Conservation (phyloP, 495 filamentous ascomycete species). For the Bacidia gigantensis region DNA sequence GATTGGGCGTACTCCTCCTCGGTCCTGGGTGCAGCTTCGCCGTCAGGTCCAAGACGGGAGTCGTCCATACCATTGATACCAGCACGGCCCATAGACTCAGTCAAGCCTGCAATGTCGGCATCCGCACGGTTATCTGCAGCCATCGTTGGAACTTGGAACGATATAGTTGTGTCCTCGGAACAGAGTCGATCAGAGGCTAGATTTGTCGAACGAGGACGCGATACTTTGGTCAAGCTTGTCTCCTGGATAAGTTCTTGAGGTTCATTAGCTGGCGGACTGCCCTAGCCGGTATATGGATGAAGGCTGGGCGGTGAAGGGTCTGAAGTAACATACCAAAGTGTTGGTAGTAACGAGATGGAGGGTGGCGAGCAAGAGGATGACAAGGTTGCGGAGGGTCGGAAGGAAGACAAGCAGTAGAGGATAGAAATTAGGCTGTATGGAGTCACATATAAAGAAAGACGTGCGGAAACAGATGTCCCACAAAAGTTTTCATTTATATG, state of each 20-base stretch:
- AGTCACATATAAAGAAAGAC: not conserved
- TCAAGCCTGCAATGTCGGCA: slow-evolving; percentile 29
- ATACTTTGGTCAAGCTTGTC: too few relatives aligned
- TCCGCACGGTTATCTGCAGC: slow-evolving; percentile 36
- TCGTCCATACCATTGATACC: slow-evolving; percentile 32
- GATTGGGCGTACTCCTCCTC: slow-evolving; percentile 92
- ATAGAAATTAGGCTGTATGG: slow-evolving; percentile 1
- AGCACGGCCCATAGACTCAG: slow-evolving; percentile 33
- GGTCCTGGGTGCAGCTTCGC: slow-evolving; percentile 62
- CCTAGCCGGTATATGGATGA: not conserved
- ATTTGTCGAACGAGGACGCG: too few relatives aligned
- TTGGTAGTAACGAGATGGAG: slow-evolving; percentile 8
- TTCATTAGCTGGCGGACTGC: not conserved
- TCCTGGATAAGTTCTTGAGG: too few relatives aligned
- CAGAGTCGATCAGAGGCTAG: too few relatives aligned
- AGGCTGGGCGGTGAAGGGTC: slow-evolving; percentile 9
- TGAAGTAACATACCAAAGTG: slow-evolving; percentile 8
- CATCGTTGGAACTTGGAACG: too few relatives aligned
- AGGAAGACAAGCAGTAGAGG: slow-evolving; percentile 11
- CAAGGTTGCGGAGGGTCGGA: slow-evolving; percentile 18
- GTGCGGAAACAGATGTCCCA: not conserved
- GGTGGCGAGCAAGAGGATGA: slow-evolving; percentile 17
- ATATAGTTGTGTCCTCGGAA: too few relatives aligned
- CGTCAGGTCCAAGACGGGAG: slow-evolving; percentile 47
- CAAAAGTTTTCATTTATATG: not conserved